These are phyloP conservation scores for Botrytis fragariae DNA, from an alignment of 2,329 filamentous ascomycete species.

Conservation along the genomic window DNA sequence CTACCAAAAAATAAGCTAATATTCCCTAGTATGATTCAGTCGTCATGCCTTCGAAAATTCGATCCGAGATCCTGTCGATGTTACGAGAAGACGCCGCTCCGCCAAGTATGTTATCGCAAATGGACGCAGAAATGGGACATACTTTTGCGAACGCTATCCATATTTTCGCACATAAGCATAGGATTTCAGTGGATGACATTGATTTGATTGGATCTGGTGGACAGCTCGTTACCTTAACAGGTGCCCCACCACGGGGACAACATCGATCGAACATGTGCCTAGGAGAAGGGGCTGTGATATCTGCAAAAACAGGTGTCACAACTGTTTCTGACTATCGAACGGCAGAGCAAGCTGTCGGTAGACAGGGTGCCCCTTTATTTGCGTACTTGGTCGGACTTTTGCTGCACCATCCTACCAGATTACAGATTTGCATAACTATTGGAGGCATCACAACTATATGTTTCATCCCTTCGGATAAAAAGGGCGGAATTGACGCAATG, in stretches of 20 bases:
- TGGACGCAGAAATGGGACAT: slow-evolving; percentile 39
- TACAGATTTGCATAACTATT: slow-evolving; percentile 38
- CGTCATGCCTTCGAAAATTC: slow-evolving; percentile 39
- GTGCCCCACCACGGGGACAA: slow-evolving; percentile 35
- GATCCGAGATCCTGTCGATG: slow-evolving; percentile 37
- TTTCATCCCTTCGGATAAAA: slow-evolving; percentile 37
- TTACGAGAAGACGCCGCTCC: slow-evolving; percentile 38
- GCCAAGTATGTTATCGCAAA: slow-evolving; percentile 38
- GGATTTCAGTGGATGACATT: slow-evolving; percentile 36
- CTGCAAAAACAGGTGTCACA: slow-evolving; percentile 39
- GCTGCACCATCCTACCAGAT: slow-evolving; percentile 35
- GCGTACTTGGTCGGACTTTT: slow-evolving; percentile 37
- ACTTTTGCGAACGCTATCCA: slow-evolving; percentile 38
- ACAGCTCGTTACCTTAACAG: slow-evolving; percentile 36
- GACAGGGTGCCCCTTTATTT: slow-evolving; percentile 38
- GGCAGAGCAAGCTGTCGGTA: slow-evolving; percentile 39
- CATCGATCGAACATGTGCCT: slow-evolving; percentile 39
- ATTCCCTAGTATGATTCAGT: slow-evolving; percentile 37
- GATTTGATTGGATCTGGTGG: slow-evolving; percentile 38
- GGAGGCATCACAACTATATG: slow-evolving; percentile 37
- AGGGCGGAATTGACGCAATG: slow-evolving; percentile 38
- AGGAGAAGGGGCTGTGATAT: slow-evolving; percentile 38
- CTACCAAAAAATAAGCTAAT: slow-evolving; percentile 4
- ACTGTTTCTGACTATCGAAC: slow-evolving; percentile 39
- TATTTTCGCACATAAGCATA: slow-evolving; percentile 36